Base-by-base conservation (phyloP, 176 grass and related monocot species). In the Echinochloa phyllopogon region DNA sequence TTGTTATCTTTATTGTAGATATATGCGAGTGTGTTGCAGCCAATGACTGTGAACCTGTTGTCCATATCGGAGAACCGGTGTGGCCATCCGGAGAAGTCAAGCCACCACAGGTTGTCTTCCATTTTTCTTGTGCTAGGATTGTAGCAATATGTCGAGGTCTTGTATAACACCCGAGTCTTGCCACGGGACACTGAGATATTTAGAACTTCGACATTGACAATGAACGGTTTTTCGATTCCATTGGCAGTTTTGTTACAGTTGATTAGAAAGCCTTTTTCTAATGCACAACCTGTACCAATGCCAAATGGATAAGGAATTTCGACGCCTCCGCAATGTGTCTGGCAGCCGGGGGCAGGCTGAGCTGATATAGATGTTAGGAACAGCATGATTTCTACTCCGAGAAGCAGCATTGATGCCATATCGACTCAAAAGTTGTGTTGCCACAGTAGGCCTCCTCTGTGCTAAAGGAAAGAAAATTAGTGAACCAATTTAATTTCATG, bases 11-110 rank as follows among this genome's bases (percentile, higher is more conserved):
- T 12, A 1, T 78, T 41, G 75, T 71, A 78, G 0, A 78, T 70
- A 68, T 86, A 86, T 20, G 52, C 75, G 17, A 86, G 13, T 3
- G 75, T 85, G 40, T 78, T 86, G 75, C 83, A 86, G 15, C 83
- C 83, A 15, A 78, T 70, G 27, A 45, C 75, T 23, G 60, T 16
- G 8, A 85, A 85, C 18, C 39, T 85, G 20, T 85, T 85, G 24
- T 69, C 40, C 27, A 8, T 0, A 12, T 70, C 1, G 0, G 83
- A 85, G 41, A 78, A 85, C 1, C 74, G 63, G 10, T 70, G 78
- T 0, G 64, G 51, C 52, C 12, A 24, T 57, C 0, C 0, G 21
- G 11, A 21, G 17, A 75, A 70, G 65, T 23, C 10, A 12, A 70
- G 20, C 1, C 0, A 11, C 63, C 50, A 78, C 1, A 0, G 1